Evolutionary conservation across 441 rosid genomes (phyloP).

Genomic region (Euphorbia schlechtendalii): DNA sequence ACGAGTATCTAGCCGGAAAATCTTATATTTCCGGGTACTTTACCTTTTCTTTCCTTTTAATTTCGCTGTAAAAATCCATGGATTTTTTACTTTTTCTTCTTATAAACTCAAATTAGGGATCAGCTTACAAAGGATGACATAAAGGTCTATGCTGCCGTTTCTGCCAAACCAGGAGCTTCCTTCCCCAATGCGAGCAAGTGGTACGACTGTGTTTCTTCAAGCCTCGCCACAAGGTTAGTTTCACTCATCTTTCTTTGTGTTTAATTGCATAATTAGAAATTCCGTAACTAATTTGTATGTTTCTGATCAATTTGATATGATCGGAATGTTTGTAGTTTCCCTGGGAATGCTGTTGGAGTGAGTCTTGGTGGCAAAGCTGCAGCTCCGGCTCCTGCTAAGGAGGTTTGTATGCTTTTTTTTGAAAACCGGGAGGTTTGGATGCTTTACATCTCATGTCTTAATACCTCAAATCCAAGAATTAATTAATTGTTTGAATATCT

Average conservation of each 20-base stretch:
- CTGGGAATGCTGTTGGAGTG: slow-evolving; percentile 82
- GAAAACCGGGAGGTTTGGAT: no score
- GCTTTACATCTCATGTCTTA: neutral
- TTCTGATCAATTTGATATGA: neutral
- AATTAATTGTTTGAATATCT: neutral
- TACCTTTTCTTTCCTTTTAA: neutral
- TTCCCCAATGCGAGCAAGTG: slow-evolving; percentile 76
- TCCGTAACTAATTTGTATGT: neutral
- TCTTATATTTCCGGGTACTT: slow-evolving; percentile 60
- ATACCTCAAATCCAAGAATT: neutral
- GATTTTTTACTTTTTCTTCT: neutral
- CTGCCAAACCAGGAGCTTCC: slow-evolving; percentile 46
- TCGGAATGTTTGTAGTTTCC: slow-evolving; percentile 42
- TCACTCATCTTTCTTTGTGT: neutral
- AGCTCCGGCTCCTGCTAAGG: slow-evolving; percentile 23
- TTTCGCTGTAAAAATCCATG: neutral
- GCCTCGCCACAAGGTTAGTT: slow-evolving; percentile 60
- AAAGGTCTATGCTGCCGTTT: slow-evolving; percentile 75
- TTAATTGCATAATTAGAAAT: neutral
- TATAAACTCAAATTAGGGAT: slow-evolving; percentile 21
- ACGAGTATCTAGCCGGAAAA: slow-evolving; percentile 66
- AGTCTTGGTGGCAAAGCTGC: slow-evolving; percentile 49
- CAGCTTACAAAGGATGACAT: slow-evolving; percentile 60
- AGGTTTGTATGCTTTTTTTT: slow-evolving; percentile 23
- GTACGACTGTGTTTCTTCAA: slow-evolving; percentile 56